These are phyloP conservation scores for Fusarium sp. DNA, from an alignment of 2,329 filamentous ascomycete genomes.

Conservation along the genomic window DNA sequence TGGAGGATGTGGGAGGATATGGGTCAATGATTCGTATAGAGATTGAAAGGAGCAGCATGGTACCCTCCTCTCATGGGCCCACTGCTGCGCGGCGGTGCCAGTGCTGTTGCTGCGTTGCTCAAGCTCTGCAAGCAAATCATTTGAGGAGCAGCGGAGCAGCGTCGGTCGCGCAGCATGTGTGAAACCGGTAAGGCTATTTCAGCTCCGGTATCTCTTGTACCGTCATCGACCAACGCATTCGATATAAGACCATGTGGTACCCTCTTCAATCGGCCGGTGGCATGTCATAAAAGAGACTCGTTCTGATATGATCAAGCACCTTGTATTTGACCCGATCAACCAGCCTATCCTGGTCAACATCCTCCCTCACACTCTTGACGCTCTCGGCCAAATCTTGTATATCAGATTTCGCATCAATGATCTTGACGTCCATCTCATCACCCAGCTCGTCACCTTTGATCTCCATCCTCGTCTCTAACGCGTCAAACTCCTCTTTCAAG, in stretches of 20 bases:
- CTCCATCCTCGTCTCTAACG: background rate
- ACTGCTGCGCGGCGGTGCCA: no score
- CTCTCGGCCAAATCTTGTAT: background rate
- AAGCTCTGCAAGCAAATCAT: no score
- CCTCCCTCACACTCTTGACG: background rate
- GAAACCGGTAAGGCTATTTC: background rate
- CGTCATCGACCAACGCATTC: no score
- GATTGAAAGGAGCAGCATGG: no score
- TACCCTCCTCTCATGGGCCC: no score
- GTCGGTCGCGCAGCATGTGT: background rate
- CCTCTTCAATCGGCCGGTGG: background rate
- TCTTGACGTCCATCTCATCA: background rate
- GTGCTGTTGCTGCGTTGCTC: no score
- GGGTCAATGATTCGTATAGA: no score
- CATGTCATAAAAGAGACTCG: constrained; percentile 3
- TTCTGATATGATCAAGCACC: constrained; percentile 9
- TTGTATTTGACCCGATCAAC: constrained; percentile 11
- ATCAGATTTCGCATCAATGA: background rate
- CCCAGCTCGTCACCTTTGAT: background rate
- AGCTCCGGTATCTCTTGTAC: background rate
- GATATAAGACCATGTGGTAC: no score
- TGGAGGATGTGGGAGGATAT: no score
- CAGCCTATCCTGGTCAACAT: constrained; percentile 1
- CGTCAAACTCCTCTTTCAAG: constrained; percentile 8
- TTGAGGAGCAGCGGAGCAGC: no score